Conservation (phyloP, 371 early-diverging fungal genomes). For the Mortierella sp. region DNA sequence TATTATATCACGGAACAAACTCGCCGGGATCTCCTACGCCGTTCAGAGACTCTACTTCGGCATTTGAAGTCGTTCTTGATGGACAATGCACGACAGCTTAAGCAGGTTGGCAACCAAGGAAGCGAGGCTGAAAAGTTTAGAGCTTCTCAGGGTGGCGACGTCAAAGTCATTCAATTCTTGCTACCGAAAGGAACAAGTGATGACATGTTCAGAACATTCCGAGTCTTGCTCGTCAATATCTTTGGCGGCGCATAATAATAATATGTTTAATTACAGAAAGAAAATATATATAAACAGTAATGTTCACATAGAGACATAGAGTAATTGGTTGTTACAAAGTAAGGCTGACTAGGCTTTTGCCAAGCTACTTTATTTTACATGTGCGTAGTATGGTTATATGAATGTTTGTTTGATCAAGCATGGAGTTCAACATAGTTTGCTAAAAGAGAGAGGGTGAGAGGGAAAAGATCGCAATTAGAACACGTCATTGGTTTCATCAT, state of each 20-base stretch:
- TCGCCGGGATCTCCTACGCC: constrained; percentile 31
- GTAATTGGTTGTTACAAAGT: no score
- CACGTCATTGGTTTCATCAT: background rate
- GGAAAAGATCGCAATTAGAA: background rate
- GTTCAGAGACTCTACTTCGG: constrained; percentile 32
- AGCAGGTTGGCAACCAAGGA: constrained; percentile 53
- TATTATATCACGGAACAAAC: constrained; percentile 42
- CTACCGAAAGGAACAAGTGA: constrained; percentile 45
- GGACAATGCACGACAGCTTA: constrained; percentile 50
- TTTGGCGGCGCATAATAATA: constrained; percentile 46
- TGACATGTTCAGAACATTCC: constrained; percentile 45
- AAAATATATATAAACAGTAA: background rate
- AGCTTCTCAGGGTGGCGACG: constrained; percentile 51
- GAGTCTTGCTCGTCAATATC: constrained; percentile 28
- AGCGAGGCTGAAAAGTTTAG: constrained; percentile 53
- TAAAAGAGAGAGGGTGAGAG: constrained; percentile 7
- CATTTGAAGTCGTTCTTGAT: constrained; percentile 44
- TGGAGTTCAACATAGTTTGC: constrained; percentile 71
- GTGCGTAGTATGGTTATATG: background rate
- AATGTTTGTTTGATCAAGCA: background rate
- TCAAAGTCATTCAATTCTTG: constrained; percentile 50
- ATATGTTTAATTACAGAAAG: background rate
- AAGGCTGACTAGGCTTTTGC: no score
- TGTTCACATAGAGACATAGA: background rate
- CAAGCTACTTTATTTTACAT: background rate